Evolutionary conservation across 176 grass and related monocot genomes (phyloP).

Genomic region (Eleusine indica): DNA sequence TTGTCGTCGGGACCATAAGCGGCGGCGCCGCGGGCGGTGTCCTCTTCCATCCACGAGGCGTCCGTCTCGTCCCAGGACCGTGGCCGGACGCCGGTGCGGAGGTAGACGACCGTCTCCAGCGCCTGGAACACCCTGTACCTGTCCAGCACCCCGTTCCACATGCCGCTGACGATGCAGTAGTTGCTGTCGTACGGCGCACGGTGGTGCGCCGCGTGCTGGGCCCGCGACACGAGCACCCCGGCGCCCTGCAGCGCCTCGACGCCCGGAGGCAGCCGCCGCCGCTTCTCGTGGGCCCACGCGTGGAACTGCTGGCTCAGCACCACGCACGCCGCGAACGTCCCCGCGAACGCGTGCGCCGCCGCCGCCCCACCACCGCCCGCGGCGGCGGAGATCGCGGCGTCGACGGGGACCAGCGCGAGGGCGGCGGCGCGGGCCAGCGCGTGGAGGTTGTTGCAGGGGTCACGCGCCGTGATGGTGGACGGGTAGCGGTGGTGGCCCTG

Average conservation of each 20-base stretch:
- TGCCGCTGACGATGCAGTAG: constrained; percentile 88
- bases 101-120: constrained; percentile 76
- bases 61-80: constrained; percentile 64
- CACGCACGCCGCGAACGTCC: constrained; percentile 59
- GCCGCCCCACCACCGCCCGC: constrained; percentile 1
- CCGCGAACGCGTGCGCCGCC: constrained; percentile 60
- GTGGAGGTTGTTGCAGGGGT: constrained; percentile 81
- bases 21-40: background rate
- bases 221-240: constrained; percentile 80
- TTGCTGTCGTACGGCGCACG: constrained; percentile 65
- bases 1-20: background rate
- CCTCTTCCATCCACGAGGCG: constrained; percentile 60
- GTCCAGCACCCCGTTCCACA: constrained; percentile 71
- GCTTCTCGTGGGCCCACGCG: constrained; percentile 83
- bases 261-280: constrained; percentile 48
- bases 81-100: constrained; percentile 65
- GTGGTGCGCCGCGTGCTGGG: constrained; percentile 73
- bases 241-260: constrained; percentile 66
- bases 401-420: constrained; percentile 36
- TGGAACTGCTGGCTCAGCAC: constrained; percentile 95
- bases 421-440: constrained; percentile 59
- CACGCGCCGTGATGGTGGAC: constrained; percentile 60
- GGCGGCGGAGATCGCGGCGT: constrained; percentile 19
- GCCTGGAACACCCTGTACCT: constrained; percentile 72
- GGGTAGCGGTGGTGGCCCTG: constrained; percentile 88